phyloP scores from a whole-genome alignment of 2,329 filamentous ascomycete genomes.

The Sclerotinia sclerotiorum region DNA sequence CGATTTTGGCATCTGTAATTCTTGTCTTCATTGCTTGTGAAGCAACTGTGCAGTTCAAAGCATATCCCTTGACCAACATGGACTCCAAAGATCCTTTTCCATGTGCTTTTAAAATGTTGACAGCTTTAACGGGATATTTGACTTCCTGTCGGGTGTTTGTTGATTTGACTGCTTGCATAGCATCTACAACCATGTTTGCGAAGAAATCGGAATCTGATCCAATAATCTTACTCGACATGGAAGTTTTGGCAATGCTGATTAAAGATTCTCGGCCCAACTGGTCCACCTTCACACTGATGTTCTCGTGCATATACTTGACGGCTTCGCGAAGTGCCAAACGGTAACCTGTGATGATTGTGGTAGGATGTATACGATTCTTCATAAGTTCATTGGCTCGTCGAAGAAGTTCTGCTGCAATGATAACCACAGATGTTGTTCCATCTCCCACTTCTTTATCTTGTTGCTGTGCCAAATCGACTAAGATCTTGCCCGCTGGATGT shows the following conservation, averaged over 20 bases:
- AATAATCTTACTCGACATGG: constrained; percentile 99
- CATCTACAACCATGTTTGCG: constrained; percentile 94
- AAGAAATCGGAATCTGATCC: constrained; percentile 96
- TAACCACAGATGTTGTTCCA: constrained; percentile 94
- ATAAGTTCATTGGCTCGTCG: constrained; percentile 94
- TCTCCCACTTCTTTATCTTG: constrained; percentile 99
- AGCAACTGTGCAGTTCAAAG: constrained; percentile 96
- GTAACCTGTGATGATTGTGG: constrained; percentile 98
- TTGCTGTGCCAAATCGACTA: constrained; percentile 96
- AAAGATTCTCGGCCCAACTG: constrained; percentile 86
- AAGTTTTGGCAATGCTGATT: constrained; percentile 94
- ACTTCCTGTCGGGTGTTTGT: constrained; percentile 86
- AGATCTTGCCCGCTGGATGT: constrained; percentile 96
- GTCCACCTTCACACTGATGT: constrained; percentile 94
- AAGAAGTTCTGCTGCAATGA: constrained; percentile 94
- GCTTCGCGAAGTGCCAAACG: constrained; percentile 92
- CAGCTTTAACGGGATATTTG: constrained; percentile 98
- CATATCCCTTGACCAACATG: constrained; percentile 90
- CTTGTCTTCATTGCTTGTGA: constrained; percentile 97
- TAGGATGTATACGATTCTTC: constrained; percentile 99
- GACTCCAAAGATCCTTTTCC: constrained; percentile 91
- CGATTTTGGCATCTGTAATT: constrained; percentile 93
- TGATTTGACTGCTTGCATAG: constrained; percentile 90
- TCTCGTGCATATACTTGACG: constrained; percentile 98
- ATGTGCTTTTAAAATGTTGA: constrained; percentile 98